Percentiles rank a stretch among this genome's conserved stretches.
Conservation (phyloP, 225 moss, liverwort and hornwort genomes). For the Sphagnum contortum region DNA sequence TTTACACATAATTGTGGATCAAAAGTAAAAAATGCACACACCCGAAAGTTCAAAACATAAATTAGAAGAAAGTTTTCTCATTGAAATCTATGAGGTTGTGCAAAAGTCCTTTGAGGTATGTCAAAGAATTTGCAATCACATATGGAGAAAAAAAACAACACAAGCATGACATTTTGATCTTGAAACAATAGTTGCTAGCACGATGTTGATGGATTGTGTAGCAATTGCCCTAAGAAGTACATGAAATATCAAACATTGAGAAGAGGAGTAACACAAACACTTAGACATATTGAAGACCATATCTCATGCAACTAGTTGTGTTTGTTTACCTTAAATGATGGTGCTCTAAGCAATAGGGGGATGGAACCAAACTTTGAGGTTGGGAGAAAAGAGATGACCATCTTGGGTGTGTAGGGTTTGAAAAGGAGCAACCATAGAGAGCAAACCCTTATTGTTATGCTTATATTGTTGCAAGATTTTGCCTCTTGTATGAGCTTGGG, state of each 20-base stretch:
- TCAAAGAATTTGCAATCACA: too few relatives aligned
- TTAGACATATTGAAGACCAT: background rate
- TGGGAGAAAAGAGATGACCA: constrained; percentile 2
- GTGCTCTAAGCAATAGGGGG: background rate
- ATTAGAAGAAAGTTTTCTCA: background rate
- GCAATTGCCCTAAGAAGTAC: background rate
- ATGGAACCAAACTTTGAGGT: background rate
- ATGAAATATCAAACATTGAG: background rate
- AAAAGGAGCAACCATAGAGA: background rate
- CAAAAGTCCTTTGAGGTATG: too few relatives aligned
- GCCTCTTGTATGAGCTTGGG: background rate
- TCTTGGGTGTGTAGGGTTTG: background rate
- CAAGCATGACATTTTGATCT: too few relatives aligned
- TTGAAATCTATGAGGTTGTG: background rate
- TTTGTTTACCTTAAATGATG: background rate
- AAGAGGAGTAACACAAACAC: background rate
- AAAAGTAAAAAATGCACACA: too few relatives aligned
- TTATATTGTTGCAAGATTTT: background rate
- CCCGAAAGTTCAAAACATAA: background rate
- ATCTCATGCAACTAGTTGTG: background rate
- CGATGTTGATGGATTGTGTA: background rate
- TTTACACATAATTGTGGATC: too few relatives aligned
- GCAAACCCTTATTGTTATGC: background rate
- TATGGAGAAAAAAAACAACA: too few relatives aligned
- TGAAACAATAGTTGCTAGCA: too few relatives aligned